Evolutionary conservation across 768 basidiomycete genomes (phyloP).

Genomic region (Panellus pusillus): DNA sequence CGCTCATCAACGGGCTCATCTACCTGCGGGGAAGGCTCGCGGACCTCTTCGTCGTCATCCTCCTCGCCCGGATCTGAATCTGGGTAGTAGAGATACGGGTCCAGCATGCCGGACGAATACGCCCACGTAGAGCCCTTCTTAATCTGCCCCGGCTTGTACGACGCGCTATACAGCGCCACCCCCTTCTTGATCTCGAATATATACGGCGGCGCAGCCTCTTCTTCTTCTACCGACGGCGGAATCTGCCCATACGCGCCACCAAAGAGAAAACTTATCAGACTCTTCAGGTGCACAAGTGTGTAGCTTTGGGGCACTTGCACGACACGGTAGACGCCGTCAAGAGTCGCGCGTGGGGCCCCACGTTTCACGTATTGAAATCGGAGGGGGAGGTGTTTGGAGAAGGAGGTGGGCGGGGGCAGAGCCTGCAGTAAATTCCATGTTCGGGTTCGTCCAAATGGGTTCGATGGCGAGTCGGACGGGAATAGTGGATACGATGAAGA

Average conservation of each 20-base stretch:
- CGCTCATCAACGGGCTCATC: constrained; percentile 40
- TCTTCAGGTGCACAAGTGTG: constrained; percentile 64
- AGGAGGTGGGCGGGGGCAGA: constrained; percentile 46
- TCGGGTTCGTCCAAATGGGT: constrained; percentile 64
- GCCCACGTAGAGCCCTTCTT: constrained; percentile 46
- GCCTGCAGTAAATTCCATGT: constrained; percentile 38
- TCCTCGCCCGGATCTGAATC: constrained; percentile 24
- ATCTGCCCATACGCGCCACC: constrained; percentile 28
- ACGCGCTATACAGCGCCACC: constrained; percentile 39
- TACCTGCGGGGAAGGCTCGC: constrained; percentile 32
- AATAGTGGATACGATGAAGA: constrained; percentile 38
- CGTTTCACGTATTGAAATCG: constrained; percentile 27
- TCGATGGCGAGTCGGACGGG: constrained; percentile 69
- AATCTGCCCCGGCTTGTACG: constrained; percentile 54
- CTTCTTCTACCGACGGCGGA: constrained; percentile 10
- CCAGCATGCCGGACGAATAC: constrained; percentile 52
- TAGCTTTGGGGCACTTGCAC: constrained; percentile 72
- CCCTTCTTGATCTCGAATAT: constrained; percentile 60
- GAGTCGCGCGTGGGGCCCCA: constrained; percentile 15
- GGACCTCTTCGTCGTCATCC: constrained; percentile 39
- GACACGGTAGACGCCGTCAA: constrained; percentile 60
- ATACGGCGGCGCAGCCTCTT: constrained; percentile 42
- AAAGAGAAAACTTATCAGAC: constrained; percentile 64
- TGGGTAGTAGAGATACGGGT: constrained; percentile 49
- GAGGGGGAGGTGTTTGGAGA: constrained; percentile 60